Evolutionary conservation across 2,329 filamentous ascomycete species (phyloP), one percentile per base, ranked within the genome.

Genomic region (Botrytis galanthina): DNA sequence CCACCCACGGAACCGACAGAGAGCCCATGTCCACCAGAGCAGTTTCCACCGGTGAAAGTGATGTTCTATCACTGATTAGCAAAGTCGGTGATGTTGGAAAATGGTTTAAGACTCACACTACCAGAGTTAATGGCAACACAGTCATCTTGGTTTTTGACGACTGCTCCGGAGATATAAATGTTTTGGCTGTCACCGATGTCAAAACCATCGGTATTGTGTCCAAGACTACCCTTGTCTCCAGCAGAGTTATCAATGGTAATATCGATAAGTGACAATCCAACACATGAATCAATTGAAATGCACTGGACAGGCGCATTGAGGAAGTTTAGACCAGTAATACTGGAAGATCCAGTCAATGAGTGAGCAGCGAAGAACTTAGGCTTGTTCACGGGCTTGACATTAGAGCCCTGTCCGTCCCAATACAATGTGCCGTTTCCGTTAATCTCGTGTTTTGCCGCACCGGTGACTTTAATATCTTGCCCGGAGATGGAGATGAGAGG

Each of bases 291-390:
- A 74, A 84, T 80, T 64, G 80, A 84, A 80, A 88, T 86, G 57
- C 81, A 83, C 76, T 89, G 87, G 4, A 88, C 86, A 1, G 87
- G 87, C 12, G 85, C 84, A 80, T 89, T 88, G 79, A 85, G 83
- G 76, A 89, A 82, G 74, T 86, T 86, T 51, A 89, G 79, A 70
- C 82, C 82, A 44, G 80, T 82, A 80, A 89, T 88, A 48, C 79
- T 81, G 9, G 87, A 88, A 18, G 81, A 81, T 71, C 83, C 80
- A 51, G 80, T 86, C 71, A 91, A 78, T 71, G 81, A 82, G 78
- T 90, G 85, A 10, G 84, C 84, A 67, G 82, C 83, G 84, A 90
- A 90, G 83, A 91, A 89, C 83, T 90, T 88, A 75, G 90, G 90
- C 85, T 91, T 91, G n/a, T 88, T 88, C 32, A 88, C 87, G 12